Conservation (phyloP, 2,329 filamentous ascomycete species). For the Lecanicillium sp. region DNA sequence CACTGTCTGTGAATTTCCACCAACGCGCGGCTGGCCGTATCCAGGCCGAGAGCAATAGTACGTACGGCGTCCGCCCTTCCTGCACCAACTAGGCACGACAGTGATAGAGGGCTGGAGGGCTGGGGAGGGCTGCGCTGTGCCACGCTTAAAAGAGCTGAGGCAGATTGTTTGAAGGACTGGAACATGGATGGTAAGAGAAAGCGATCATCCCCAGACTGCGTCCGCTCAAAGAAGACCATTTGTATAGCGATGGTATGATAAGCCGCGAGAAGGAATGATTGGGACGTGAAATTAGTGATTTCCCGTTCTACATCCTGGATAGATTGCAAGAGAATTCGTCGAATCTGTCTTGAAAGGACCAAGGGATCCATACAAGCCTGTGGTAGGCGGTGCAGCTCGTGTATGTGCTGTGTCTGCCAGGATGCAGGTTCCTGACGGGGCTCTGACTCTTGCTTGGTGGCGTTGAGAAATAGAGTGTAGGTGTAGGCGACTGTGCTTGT, state of each 20-base stretch:
- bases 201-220: background rate
- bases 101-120: background rate
- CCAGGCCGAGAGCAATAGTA: background rate
- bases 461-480: background rate
- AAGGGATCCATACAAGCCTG: background rate
- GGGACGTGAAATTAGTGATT: background rate
- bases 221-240: background rate
- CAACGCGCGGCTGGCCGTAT: background rate
- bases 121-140: background rate
- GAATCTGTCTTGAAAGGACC: background rate
- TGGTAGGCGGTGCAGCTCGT: background rate
- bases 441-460: background rate
- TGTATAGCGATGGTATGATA: background rate
- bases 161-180: slow-evolving; percentile 1
- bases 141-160: background rate
- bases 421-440: background rate
- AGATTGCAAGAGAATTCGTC: background rate
- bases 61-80: background rate
- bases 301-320: background rate
- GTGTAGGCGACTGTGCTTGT: background rate
- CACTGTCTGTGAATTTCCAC: background rate
- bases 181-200: background rate
- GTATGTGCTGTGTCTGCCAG: background rate
- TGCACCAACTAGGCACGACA: background rate
- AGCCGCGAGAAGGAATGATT: background rate